Base-by-base conservation (phyloP, 352 stramenopile genomes). In the Phytophthora idaei region DNA sequence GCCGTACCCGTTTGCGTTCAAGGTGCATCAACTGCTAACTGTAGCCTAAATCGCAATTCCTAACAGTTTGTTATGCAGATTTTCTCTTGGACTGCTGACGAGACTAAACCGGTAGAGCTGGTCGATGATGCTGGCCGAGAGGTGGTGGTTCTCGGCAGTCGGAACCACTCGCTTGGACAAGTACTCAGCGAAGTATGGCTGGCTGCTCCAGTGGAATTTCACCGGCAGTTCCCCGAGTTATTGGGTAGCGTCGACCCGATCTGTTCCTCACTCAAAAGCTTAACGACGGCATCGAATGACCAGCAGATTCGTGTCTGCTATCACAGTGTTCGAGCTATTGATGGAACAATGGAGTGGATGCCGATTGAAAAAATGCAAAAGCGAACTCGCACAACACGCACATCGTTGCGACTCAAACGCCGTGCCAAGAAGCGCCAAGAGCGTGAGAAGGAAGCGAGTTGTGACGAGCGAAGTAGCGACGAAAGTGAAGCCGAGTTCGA, bases 161-260 rank as follows among this genome's bases (percentile, higher is more conserved):
- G 57, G 12, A 21, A 46, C 1, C 61, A 74, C n/a, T 61, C 61
- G 2, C 37, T 74, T 17, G 50, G 46, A 0, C 50, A 67, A 36
- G 39, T 74, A 21, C 28, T 74, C 1, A 61, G 44, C n/a, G 67
- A 74, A 41, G 39, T 67, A 4, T 71, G 67, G 67, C 21, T 74
- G 7, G 41, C 51, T 11, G 45, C 50, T 12, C 47, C 67, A 1
- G 57, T 64, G 3, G 32, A 51, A 3, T 67, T 74, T 37, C 67
- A 47, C 10, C 42, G 21, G 0, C 42, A 61, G 4, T 71, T 67
- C 25, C 67, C 67, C 4, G 44, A 71, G 14, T 49, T 74, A 36
- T 6, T 73, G 21, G 56, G 42, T 15, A 57, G 53, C 5, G 51
- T 69, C 27, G 25, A 37, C 28, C 6, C 61, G 5, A 42, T 11